Conservation (phyloP, 805 yeast genomes). For the Zygoascus biomembranicola region DNA sequence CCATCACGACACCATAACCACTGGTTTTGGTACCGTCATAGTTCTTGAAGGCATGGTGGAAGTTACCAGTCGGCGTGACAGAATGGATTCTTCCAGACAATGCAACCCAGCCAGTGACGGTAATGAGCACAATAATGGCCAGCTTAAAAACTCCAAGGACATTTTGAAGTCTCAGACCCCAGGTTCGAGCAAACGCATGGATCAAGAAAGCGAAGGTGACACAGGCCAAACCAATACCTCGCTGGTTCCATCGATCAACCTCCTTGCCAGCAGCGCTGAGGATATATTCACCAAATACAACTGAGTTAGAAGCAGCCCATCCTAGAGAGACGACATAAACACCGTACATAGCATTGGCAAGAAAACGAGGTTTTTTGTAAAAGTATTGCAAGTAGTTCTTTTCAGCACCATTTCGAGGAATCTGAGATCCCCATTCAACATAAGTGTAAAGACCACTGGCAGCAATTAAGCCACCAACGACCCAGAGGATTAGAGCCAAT, state of each 20-base stretch:
- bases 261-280: conserved; percentile 65
- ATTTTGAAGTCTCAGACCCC: conserved; percentile 60
- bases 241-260: conserved; percentile 64
- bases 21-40: conserved; percentile 27
- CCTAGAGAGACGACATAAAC: conserved; percentile 68
- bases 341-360: conserved; percentile 59
- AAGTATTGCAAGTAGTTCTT: conserved; percentile 71
- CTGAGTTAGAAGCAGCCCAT: conserved; percentile 81
- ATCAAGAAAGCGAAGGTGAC: conserved; percentile 61
- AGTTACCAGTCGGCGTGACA: conserved; percentile 48
- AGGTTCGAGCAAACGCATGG: conserved; percentile 51
- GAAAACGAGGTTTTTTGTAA: conserved; percentile 57
- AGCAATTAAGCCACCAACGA: conserved; percentile 64
- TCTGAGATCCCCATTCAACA: conserved; percentile 72
- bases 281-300: conserved; percentile 71
- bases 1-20: conserved; percentile 43
- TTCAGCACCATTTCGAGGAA: conserved; percentile 81
- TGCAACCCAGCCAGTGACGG: conserved; percentile 78
- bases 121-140: conserved; percentile 58
- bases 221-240: conserved; percentile 70
- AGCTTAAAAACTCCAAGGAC: conserved; percentile 65
- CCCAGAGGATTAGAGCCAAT: conserved; percentile 62
- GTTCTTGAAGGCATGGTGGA: conserved; percentile 51
- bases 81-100: conserved; percentile 57
- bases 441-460: conserved; percentile 57